These are phyloP conservation scores for Botrytis galanthina DNA, from an alignment of 2,329 filamentous ascomycete genomes.

Conservation along the genomic window DNA sequence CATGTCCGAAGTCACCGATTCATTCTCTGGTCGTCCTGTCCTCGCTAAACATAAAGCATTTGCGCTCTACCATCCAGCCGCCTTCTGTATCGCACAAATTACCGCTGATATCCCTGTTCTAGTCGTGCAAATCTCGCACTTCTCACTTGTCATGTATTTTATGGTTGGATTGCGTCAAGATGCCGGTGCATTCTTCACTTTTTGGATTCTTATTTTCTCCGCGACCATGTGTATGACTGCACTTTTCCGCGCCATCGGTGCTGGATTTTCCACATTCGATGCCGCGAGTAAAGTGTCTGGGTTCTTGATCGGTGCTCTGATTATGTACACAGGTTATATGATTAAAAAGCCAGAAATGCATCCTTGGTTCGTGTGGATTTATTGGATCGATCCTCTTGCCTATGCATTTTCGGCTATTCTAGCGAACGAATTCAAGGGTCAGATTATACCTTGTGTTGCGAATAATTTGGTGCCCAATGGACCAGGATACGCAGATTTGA, in stretches of 20 bases:
- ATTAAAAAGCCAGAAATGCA: constrained; percentile 63
- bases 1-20: constrained; percentile 65
- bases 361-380: constrained; percentile 62
- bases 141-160: constrained; percentile 60
- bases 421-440: constrained; percentile 66
- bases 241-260: constrained; percentile 54
- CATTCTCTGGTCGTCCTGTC: constrained; percentile 58
- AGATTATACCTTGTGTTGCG: constrained; percentile 51
- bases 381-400: constrained; percentile 64
- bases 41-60: constrained; percentile 58
- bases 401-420: constrained; percentile 69
- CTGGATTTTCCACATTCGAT: constrained; percentile 60
- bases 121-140: constrained; percentile 56
- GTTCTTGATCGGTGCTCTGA: constrained; percentile 49
- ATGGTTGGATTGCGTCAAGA: constrained; percentile 56
- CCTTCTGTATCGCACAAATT: constrained; percentile 57
- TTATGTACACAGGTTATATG: constrained; percentile 64
- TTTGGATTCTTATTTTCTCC: constrained; percentile 52
- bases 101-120: constrained; percentile 54
- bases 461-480: constrained; percentile 52
- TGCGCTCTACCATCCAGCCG: constrained; percentile 56
- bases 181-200: constrained; percentile 60
- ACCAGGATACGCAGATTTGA: constrained; percentile 45
- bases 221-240: constrained; percentile 41
- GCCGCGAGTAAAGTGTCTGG: constrained; percentile 55